Conservation (phyloP, 1,284 basidiomycete species). For the Golubevia sp. region DNA sequence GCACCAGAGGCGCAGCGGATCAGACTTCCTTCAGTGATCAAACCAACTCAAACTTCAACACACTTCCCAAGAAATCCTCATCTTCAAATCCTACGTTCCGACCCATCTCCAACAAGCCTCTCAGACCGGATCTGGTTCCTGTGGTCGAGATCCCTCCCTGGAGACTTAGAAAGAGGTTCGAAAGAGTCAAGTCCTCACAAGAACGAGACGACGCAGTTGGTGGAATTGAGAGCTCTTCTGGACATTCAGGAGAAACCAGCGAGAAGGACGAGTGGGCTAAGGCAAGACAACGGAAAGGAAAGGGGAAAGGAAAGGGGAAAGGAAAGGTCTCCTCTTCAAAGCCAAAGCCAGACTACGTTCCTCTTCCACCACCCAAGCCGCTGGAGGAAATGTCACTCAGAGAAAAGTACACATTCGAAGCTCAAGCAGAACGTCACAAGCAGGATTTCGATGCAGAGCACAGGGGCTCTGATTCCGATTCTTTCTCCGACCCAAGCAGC, state of each 20-base stretch:
- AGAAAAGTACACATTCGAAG: background rate
- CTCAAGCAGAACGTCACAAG: background rate
- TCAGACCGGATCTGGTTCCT: background rate
- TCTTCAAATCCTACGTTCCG: background rate
- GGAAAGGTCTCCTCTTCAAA: background rate
- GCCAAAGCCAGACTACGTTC: background rate
- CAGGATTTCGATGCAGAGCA: background rate
- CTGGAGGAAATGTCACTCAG: background rate
- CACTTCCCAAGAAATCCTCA: background rate
- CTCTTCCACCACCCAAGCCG: background rate
- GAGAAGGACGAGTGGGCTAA: too few relatives aligned
- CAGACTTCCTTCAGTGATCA: background rate
- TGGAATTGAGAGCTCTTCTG: background rate
- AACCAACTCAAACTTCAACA: background rate
- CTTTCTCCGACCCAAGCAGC: background rate
- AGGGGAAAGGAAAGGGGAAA: background rate
- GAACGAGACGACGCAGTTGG: background rate
- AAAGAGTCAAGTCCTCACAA: background rate
- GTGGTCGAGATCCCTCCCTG: background rate
- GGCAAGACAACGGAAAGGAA: background rate
- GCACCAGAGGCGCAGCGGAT: background rate
- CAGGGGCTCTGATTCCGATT: background rate
- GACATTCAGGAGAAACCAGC: background rate
- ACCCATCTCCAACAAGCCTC: background rate
- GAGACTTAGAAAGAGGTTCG: background rate